Conservation (phyloP, 768 basidiomycete species). For the Suillus occidentalis region DNA sequence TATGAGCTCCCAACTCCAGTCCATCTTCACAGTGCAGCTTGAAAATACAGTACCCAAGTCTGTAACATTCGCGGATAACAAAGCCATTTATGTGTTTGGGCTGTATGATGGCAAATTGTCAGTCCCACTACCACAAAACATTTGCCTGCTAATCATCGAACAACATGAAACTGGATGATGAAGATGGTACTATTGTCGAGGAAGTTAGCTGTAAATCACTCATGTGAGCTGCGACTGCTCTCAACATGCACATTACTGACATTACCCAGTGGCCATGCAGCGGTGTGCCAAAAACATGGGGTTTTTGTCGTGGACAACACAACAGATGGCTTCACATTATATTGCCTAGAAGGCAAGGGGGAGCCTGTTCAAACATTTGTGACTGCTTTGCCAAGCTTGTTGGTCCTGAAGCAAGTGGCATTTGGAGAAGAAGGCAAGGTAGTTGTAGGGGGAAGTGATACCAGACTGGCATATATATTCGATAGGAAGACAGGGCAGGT, state of each 20-base stretch:
- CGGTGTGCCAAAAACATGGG: constrained; percentile 4
- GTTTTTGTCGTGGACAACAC: constrained; percentile 11
- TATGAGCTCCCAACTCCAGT: constrained; percentile 2
- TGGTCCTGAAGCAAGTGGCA: constrained; percentile 9
- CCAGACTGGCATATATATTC: constrained; percentile 7
- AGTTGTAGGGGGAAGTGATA: background rate
- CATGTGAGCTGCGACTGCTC: constrained; percentile 8
- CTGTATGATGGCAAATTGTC: constrained; percentile 14
- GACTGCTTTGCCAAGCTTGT: background rate
- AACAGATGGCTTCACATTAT: constrained; percentile 10
- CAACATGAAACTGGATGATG: constrained; percentile 10
- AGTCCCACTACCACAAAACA: background rate
- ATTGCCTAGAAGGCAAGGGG: background rate
- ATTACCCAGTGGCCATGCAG: constrained; percentile 7
- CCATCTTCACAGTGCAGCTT: constrained; percentile 9
- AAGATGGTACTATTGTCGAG: constrained; percentile 2
- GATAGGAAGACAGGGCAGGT: background rate
- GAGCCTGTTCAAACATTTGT: constrained; percentile 1
- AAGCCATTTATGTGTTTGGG: constrained; percentile 6
- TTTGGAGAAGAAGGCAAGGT: constrained; percentile 10
- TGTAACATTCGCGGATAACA: constrained; percentile 4
- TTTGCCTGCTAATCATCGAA: too few species aligned
- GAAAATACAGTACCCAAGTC: constrained; percentile 8
- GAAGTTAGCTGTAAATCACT: constrained; percentile 9
- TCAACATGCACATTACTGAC: background rate